Base-by-base conservation (phyloP, 1,284 basidiomycete genomes). In the Rhodotorula sp. region DNA sequence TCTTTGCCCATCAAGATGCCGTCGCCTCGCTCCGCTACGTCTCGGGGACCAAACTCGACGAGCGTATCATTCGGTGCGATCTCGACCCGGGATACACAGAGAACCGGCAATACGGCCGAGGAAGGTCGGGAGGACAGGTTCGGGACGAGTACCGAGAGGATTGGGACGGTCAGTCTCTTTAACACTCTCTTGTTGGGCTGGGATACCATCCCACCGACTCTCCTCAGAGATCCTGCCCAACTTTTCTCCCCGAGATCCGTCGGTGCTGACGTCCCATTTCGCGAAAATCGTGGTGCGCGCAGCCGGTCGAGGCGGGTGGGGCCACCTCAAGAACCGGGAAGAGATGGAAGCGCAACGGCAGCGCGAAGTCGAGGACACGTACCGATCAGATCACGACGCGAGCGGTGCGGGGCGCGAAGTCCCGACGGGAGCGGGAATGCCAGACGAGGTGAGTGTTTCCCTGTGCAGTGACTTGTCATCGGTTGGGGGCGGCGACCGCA, bases 1-100 rank as follows among this genome's bases (percentile, higher is more conserved):
- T 93, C 82, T 99, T 98, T 82, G 93, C 92, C 15, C 94, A 98
- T 79, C 86, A 89, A 10, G 95, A 99, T 81, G 97, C 97, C 23
- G 85, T 97, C 43, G 91, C 93, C 58, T 90, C 90, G 76, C 88
- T 99, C 86, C 89, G 91, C 60, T 95, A 97, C 81, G 89, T 99
- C 73, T 93, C 90, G 62, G 95, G 95, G 21, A 97, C 95, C 48
- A 99, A 99, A 83, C 87, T 99, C n/a, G 97, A 99, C 82, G 97
- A 99, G 82, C 90, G 97, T 43, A 92, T 99, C 76, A 97, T 99
- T 75, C 91, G 97, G 60, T 98, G 95, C 79, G 97, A 99, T 83
- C 84, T 99, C 75, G 97, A 99, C 83, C 86, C 95, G n/a, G 97
- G 97, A 2, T 99, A 98, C 83, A 89, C 89, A 78, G 97, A 99